Base-by-base conservation (phyloP, 257 asterid species). In the Datura wrightii region DNA sequence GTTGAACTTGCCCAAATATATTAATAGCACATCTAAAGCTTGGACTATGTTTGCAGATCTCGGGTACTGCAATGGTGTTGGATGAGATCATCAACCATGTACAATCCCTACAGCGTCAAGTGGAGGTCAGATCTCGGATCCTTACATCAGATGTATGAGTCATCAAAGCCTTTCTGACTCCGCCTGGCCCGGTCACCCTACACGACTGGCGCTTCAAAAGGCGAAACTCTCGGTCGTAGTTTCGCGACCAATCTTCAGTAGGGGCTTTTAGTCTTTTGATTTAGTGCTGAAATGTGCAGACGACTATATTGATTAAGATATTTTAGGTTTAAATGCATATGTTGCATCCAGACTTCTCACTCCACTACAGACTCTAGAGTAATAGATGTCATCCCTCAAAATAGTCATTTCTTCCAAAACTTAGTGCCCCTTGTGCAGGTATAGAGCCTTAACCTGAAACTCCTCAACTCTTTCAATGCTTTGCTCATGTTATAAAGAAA, bases 51-150 rank as follows among this genome's bases (percentile, higher is more conserved):
- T 54, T 76, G 79, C 97, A 95, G 99, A 95, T 95, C 82, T 95
- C 99, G 16, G 99, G 99, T 46, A 95, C 98, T 78, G 98, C 99
- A 87, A 87, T 94, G 94, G 98, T 95, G 83, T 90, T 95, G 90
- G 98, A 95, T 91, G 99, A 94, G 91, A 95, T 95, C 89, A 95
- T 95, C 56, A 95, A 95, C 90, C 99, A 95, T 42, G 99, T 95
- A 55, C 99, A 95, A 86, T 89, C 91, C 41, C 94, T 95, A 84
- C 99, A 95, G 84, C 94, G 97, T n/a, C 97, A 95, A 89, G 99
- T 95, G 84, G 99, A 95, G 99, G 99, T 94, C 83, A 86, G 92
- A 39, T 71, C 84, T 79, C 10, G 24, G 74, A 71, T 63, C 65
- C 50, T 84, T 71, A 24, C 86, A 70, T 80, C 44, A 66, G 60